Base-by-base conservation (phyloP, 1,139 yeast genomes). In the Candida smagusa region DNA sequence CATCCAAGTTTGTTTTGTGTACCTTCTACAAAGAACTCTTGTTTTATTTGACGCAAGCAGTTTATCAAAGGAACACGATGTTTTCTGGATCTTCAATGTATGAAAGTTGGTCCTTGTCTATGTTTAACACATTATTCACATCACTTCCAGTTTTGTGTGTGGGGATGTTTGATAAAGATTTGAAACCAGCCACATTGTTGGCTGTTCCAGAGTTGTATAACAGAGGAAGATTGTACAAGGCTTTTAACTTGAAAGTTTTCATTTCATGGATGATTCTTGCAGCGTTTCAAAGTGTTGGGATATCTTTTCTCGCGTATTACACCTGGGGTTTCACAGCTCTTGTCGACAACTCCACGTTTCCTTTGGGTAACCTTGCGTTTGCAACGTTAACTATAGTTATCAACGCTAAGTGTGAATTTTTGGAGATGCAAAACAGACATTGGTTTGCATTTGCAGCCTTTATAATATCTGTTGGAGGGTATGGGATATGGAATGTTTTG, bases 111-210 rank as follows among this genome's bases (percentile, higher is more conserved):
- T 90, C 97, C 1, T 70, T 92, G 45, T 86, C 97, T 1, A 89
- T 94, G 97, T 94, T 86, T 65, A 94, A 92, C 58, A 92, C 98
- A 0, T 71, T 94, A 46, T 94, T 94, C 63, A 92, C 98, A 0
- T 87, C 97, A 0, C 68, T 94, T 36, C 92, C 97, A 0, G 98
- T 92, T 2, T 58, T 92, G 33, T 86, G 95, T 52, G 71, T 94
- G 38, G 99, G 99, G n/a, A 86, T 90, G 79, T 84, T 92, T 62
- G 97, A 92, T 52, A 84, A 84, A 54, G 99, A 94, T 54, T 69
- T 94, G 56, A 74, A 81, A 38, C 95, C 97, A 0, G 79, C 95
- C 1, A 92, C 98, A 0, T 68, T 92, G 38, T 60, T 92, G 39
- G 95, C 97, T 0, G 85, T 89, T 2, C 99, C 99, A 0, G 97